Conservation (phyloP, 345 rosid species). For the Firmiana major region DNA sequence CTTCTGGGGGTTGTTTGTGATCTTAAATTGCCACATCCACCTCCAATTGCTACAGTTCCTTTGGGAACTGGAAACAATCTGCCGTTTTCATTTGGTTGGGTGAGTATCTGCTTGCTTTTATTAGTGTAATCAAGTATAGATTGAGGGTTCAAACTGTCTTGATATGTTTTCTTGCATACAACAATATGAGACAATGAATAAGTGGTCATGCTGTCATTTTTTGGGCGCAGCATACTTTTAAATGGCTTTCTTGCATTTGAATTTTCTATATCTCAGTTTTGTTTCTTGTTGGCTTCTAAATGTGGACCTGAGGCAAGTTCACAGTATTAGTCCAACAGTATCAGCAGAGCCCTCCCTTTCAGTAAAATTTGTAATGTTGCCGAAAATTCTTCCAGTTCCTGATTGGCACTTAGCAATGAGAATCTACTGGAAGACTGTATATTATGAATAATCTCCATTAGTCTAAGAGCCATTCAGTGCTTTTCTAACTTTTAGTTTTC, state of each 20-base stretch:
- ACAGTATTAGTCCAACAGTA: neutral
- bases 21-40: conserved; percentile 78
- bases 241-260: neutral
- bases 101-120: conserved; percentile 24
- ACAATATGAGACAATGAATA: neutral
- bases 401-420: neutral
- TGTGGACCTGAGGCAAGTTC: neutral
- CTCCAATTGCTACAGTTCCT: conserved; percentile 92
- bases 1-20: conserved; percentile 93
- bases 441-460: neutral
- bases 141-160: neutral
- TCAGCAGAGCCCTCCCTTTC: neutral
- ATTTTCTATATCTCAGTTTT: neutral
- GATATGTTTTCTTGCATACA: neutral
- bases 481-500: conserved; percentile 5
- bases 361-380: neutral
- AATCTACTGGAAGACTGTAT: neutral
- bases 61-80: conserved; percentile 96
- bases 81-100: conserved; percentile 97
- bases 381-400: neutral
- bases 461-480: neutral
- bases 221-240: neutral
- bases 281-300: neutral
- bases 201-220: neutral
- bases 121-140: neutral